phyloP scores from a whole-genome alignment of 257 asterid species.

The Paraleonurus japonicus region DNA sequence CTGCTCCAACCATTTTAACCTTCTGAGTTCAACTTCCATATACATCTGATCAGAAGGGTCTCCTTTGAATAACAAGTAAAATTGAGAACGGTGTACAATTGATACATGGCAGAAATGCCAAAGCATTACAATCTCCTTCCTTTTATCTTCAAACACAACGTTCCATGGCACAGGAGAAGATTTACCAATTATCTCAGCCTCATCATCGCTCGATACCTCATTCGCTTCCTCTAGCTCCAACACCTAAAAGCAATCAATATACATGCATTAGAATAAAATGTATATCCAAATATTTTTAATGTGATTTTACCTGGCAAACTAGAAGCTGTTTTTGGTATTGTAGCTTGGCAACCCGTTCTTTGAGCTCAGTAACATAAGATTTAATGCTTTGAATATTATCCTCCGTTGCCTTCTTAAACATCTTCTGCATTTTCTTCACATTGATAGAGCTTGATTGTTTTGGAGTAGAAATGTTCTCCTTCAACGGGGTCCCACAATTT shows the following conservation, averaged over 20 bases:
- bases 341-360: conserved; percentile 93
- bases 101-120: conserved; percentile 98
- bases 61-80: conserved; percentile 75
- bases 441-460: conserved; percentile 68
- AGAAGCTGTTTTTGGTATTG: conserved; percentile 97
- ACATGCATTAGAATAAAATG: background rate
- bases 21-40: conserved; percentile 87
- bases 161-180: conserved; percentile 68
- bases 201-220: conserved; percentile 51
- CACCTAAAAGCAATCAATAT: conserved; percentile 45
- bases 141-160: conserved; percentile 69
- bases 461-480: conserved; percentile 42
- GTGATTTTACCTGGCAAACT: conserved; percentile 74
- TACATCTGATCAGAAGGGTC: conserved; percentile 86
- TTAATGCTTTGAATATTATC: conserved; percentile 85
- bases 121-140: conserved; percentile 83
- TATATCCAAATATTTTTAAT: background rate
- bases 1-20: conserved; percentile 91
- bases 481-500: conserved; percentile 31
- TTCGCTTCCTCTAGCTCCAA: conserved; percentile 88
- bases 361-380: conserved; percentile 83
- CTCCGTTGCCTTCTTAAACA: conserved; percentile 92
- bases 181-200: conserved; percentile 43
- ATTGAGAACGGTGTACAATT: conserved; percentile 84
- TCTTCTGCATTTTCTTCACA: conserved; percentile 82